phyloP scores from a whole-genome alignment of 2,329 filamentous ascomycete genomes.

The Thielaviopsis punctulata region DNA sequence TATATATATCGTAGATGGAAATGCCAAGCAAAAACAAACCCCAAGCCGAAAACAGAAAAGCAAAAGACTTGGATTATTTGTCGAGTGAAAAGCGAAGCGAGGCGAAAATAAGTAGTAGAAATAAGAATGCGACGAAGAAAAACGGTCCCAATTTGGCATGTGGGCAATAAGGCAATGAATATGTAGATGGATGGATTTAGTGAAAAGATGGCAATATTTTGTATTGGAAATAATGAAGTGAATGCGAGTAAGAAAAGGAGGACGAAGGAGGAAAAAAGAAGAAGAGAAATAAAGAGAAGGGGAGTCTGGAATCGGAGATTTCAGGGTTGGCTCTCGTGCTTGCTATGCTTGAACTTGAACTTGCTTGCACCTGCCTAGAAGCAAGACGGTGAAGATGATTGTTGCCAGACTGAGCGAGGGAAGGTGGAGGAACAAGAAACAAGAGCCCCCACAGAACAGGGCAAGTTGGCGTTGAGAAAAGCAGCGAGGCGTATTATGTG shows the following conservation, averaged over 20 bases:
- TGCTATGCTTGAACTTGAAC: neutral
- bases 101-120: neutral
- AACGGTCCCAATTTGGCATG: neutral
- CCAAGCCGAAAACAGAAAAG: neutral
- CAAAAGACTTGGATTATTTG: neutral
- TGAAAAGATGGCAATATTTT: neutral
- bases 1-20: too few species aligned
- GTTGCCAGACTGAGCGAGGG: neutral
- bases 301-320: neutral
- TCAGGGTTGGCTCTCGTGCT: neutral
- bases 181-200: neutral
- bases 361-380: neutral
- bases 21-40: too few species aligned
- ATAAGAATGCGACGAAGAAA: neutral
- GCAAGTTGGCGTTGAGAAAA: too few species aligned
- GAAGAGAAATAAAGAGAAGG: neutral
- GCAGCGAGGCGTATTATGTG: too few species aligned
- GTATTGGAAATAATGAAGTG: neutral
- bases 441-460: too few species aligned
- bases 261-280: neutral
- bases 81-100: neutral
- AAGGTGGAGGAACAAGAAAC: too few species aligned
- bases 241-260: neutral
- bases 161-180: neutral
- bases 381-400: too few species aligned